These are phyloP conservation scores for Pythium phragmitis DNA, from an alignment of 352 stramenopile species.

Conservation along the genomic window DNA sequence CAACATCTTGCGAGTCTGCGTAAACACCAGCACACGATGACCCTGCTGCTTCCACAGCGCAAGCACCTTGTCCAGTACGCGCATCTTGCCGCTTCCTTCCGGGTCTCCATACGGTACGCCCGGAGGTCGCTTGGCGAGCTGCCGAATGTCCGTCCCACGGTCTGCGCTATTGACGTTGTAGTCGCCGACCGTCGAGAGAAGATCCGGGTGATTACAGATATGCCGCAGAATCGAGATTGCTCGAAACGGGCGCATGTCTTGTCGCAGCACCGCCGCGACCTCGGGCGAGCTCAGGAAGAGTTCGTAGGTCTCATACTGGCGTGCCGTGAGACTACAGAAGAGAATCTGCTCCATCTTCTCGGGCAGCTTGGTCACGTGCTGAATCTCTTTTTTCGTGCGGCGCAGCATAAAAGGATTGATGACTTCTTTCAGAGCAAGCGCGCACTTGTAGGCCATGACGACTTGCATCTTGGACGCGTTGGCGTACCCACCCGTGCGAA, in stretches of 20 bases:
- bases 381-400: constrained; percentile 93
- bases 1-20: constrained; percentile 96
- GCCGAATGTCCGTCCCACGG: constrained; percentile 24
- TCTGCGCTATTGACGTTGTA: constrained; percentile 31
- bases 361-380: constrained; percentile 91
- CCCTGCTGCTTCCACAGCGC: constrained; percentile 90
- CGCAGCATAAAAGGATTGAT: constrained; percentile 97
- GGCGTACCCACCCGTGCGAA: constrained; percentile 92
- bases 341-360: constrained; percentile 98
- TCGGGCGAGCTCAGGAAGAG: constrained; percentile 91
- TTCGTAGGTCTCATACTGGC: constrained; percentile 91
- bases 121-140: constrained; percentile 7
- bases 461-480: constrained; percentile 95
- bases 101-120: constrained; percentile 36
- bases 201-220: constrained; percentile 98
- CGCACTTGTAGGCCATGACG: constrained; percentile 96
- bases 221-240: constrained; percentile 96
- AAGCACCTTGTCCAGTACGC: constrained; percentile 51
- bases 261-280: constrained; percentile 87
- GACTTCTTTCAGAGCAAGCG: constrained; percentile 94
- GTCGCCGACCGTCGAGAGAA: constrained; percentile 79
- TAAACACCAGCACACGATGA: constrained; percentile 97
- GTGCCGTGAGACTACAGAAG: constrained; percentile 92
- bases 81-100: constrained; percentile 94
- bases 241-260: constrained; percentile 84